These are phyloP conservation scores for Peniophora sp. DNA, from an alignment of 1,284 basidiomycete genomes.

Conservation along the genomic window DNA sequence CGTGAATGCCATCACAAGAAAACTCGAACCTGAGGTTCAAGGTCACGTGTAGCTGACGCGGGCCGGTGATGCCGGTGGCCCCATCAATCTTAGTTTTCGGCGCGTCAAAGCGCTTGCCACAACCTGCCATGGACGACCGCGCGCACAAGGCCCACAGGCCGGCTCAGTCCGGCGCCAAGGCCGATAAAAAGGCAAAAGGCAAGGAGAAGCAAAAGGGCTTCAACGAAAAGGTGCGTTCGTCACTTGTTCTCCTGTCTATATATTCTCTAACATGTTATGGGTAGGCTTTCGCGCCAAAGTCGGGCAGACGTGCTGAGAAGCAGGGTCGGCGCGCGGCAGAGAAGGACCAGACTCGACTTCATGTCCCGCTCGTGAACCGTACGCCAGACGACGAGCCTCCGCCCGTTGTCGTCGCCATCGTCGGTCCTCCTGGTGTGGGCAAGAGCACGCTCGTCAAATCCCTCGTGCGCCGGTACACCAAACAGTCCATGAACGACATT, in stretches of 20 bases:
- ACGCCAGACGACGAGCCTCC: slow-evolving; percentile 91
- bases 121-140: slow-evolving; percentile 49
- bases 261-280: slow-evolving; percentile 1
- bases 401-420: slow-evolving; percentile 93
- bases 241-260: not conserved
- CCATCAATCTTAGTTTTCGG: slow-evolving; percentile 3
- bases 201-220: slow-evolving; percentile 69
- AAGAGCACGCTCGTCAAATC: slow-evolving; percentile 94
- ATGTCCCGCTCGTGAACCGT: slow-evolving; percentile 93
- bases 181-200: slow-evolving; percentile 71
- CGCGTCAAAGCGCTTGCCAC: slow-evolving; percentile 1
- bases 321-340: slow-evolving; percentile 90
- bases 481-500: slow-evolving; percentile 86
- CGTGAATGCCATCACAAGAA: slow-evolving; percentile 6
- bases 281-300: slow-evolving; percentile 91
- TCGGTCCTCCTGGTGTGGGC: slow-evolving; percentile 95
- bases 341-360: slow-evolving; percentile 88
- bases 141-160: slow-evolving; percentile 75
- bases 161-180: slow-evolving; percentile 64
- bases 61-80: not conserved
- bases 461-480: slow-evolving; percentile 89
- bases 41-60: not conserved
- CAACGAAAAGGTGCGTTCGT: slow-evolving; percentile 80
- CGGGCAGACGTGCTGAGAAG: slow-evolving; percentile 80
- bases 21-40: slow-evolving; percentile 9